Conservation (phyloP, 306 rosid species). For the Prinsepia uniflora region DNA sequence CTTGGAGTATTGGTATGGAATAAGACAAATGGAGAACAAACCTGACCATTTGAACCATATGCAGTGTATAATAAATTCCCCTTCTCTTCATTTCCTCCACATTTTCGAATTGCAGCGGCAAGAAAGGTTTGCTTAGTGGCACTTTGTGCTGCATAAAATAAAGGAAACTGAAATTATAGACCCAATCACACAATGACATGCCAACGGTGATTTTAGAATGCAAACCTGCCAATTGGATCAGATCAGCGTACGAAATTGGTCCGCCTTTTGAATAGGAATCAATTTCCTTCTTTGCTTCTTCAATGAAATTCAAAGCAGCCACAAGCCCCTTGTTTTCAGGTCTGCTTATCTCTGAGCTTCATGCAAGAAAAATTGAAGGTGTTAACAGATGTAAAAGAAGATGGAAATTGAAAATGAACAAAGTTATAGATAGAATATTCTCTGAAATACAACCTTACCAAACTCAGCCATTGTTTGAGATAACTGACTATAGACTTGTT, state of each 20-base stretch:
- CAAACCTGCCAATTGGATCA: constrained; percentile 75
- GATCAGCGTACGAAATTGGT: constrained; percentile 83
- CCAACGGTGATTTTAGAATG: constrained; percentile 11
- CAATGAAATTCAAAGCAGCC: constrained; percentile 66
- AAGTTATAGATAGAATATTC: too few relatives aligned
- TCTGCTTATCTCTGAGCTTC: constrained; percentile 94
- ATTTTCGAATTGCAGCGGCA: constrained; percentile 84
- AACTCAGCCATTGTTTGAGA: too few relatives aligned
- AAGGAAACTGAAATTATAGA: constrained; percentile 18
- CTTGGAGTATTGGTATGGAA: neutral
- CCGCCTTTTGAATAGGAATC: constrained; percentile 90
- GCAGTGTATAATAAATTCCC: constrained; percentile 68
- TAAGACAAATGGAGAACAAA: constrained; percentile 24
- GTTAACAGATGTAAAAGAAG: too few relatives aligned
- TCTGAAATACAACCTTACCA: too few relatives aligned
- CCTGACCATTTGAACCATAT: constrained; percentile 98
- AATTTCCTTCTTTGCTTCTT: constrained; percentile 84
- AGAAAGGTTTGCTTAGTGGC: constrained; percentile 72
- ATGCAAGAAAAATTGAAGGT: constrained; percentile 28
- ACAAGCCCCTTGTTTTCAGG: constrained; percentile 79
- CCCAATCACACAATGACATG: constrained; percentile 6
- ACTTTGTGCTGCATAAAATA: constrained; percentile 64
- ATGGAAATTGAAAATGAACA: too few relatives aligned
- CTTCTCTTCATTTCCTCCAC: constrained; percentile 93
- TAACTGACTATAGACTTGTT: too few relatives aligned